Conservation (phyloP, 805 yeast genomes). For the Osmozyma mogii region DNA sequence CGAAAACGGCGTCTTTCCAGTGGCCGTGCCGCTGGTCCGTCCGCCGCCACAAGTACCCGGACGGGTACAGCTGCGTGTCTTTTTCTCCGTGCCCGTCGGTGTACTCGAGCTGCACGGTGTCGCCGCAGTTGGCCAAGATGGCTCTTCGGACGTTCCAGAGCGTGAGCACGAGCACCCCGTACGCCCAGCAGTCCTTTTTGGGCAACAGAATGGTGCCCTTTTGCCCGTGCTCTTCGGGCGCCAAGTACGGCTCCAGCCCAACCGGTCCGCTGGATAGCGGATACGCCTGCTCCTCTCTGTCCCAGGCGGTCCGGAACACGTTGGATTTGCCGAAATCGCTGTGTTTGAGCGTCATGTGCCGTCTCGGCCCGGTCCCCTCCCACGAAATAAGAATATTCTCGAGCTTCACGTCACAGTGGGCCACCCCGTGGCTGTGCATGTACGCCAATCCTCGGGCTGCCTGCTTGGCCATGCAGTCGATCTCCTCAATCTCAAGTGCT, state of each 20-base stretch:
- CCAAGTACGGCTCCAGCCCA: slow-evolving; percentile 87
- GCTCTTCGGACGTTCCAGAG: slow-evolving; percentile 24
- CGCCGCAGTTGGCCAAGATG: slow-evolving; percentile 12
- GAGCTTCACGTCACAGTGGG: slow-evolving; percentile 89
- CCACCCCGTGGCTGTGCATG: slow-evolving; percentile 87
- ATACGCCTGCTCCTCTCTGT: slow-evolving; percentile 31
- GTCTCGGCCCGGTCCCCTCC: slow-evolving; percentile 21
- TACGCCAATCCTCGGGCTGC: slow-evolving; percentile 72
- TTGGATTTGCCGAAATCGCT: slow-evolving; percentile 88
- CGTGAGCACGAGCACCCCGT: slow-evolving; percentile 46
- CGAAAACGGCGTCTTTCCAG: slow-evolving; percentile 25
- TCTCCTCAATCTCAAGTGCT: slow-evolving; percentile 39
- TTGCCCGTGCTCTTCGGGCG: slow-evolving; percentile 74
- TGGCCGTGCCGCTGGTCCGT: slow-evolving; percentile 6
- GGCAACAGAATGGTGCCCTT: slow-evolving; percentile 62
- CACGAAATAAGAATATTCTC: slow-evolving; percentile 61
- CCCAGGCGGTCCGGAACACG: slow-evolving; percentile 89
- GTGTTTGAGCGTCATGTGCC: slow-evolving; percentile 18
- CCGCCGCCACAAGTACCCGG: slow-evolving; percentile 25
- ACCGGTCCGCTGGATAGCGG: slow-evolving; percentile 64
- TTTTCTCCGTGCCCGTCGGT: slow-evolving; percentile 12
- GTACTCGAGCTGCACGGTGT: slow-evolving; percentile 8
- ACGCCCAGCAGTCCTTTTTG: slow-evolving; percentile 82
- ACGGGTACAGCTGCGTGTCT: slow-evolving; percentile 10
- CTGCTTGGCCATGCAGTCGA: slow-evolving; percentile 88